Evolutionary conservation across 2,329 filamentous ascomycete genomes (phyloP).

Genomic region (Alternaria alternata): DNA sequence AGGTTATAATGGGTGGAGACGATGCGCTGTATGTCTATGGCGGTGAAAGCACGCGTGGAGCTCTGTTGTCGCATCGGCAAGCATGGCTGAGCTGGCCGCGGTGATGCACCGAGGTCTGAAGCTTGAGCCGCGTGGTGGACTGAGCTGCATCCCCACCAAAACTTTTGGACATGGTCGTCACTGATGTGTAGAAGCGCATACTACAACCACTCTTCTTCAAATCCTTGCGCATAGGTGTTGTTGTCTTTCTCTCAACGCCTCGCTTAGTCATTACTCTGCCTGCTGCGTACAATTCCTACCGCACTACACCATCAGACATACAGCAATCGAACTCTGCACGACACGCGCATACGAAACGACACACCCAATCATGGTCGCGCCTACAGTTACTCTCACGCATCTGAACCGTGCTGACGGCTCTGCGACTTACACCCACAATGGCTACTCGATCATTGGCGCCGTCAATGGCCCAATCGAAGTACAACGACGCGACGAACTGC

Average conservation of each 20-base stretch:
- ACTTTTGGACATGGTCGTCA: constrained; percentile 27
- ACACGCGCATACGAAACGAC: constrained; percentile 1
- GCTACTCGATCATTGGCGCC: constrained; percentile 82
- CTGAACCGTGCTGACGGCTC: constrained; percentile 81
- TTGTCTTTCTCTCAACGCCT: not conserved
- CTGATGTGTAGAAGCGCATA: not conserved
- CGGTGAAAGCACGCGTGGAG: constrained; percentile 7
- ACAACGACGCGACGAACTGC: constrained; percentile 84
- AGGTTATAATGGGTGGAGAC: not conserved
- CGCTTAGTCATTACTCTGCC: not conserved
- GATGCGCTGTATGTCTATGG: constrained; percentile 1
- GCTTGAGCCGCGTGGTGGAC: constrained; percentile 29
- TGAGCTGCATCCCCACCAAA: constrained; percentile 36
- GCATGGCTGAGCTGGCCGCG: constrained; percentile 12
- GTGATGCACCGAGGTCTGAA: constrained; percentile 32
- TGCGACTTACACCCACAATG: constrained; percentile 75
- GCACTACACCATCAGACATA: not conserved
- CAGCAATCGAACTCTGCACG: not conserved
- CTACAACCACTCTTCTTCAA: not conserved
- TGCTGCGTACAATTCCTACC: not conserved
- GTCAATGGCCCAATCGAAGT: constrained; percentile 96
- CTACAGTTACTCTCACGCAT: constrained; percentile 46
- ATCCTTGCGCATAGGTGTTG: not conserved
- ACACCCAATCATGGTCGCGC: constrained; percentile 34
- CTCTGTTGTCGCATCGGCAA: constrained; percentile 12